A percentile compares a stretch with the other conserved stretches of the same genome.
Evolutionary conservation across 2,329 filamentous ascomycete species (phyloP).

Genomic region (Albifimbria verrucaria): DNA sequence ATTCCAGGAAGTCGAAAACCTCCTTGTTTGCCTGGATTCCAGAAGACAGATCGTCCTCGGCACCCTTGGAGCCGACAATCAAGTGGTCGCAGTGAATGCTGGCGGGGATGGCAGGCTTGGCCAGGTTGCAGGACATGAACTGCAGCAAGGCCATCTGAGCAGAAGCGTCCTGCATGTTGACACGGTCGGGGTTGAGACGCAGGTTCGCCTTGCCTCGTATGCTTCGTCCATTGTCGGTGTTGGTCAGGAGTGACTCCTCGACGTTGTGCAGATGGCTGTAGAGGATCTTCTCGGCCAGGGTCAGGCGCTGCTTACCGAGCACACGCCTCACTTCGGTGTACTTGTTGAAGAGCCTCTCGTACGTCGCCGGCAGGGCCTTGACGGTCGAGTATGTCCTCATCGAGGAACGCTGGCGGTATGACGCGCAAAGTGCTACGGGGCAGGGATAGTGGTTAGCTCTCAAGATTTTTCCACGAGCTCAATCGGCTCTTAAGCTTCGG

Average conservation of each 20-base stretch:
- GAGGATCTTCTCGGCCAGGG: slow-evolving; percentile 95
- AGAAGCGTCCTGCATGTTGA: slow-evolving; percentile 98
- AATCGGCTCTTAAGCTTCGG: no score
- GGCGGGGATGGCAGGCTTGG: slow-evolving; percentile 85
- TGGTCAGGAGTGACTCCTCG: slow-evolving; percentile 80
- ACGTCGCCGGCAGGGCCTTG: slow-evolving; percentile 61
- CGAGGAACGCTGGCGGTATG: slow-evolving; percentile 28
- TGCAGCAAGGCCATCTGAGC: slow-evolving; percentile 98
- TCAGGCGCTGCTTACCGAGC: slow-evolving; percentile 66
- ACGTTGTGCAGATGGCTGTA: slow-evolving; percentile 91
- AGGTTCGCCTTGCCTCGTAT: slow-evolving; percentile 88
- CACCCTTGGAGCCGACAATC: slow-evolving; percentile 92
- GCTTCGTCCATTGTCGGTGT: slow-evolving; percentile 78
- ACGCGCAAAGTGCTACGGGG: slow-evolving; percentile 36
- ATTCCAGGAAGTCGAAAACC: slow-evolving; percentile 96
- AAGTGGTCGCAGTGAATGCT: slow-evolving; percentile 99
- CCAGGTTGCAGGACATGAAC: slow-evolving; percentile 96
- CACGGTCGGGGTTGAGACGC: slow-evolving; percentile 94
- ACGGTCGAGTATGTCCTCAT: slow-evolving; percentile 35
- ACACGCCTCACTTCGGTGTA: slow-evolving; percentile 73
- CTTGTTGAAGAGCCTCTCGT: slow-evolving; percentile 75
- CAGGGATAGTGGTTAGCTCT: no score
- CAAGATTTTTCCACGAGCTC: no score
- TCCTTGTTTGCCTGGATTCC: slow-evolving; percentile 93
- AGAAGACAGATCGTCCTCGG: slow-evolving; percentile 76